Conservation (phyloP, 2,329 filamentous ascomycete species). For the Orbilia javanica region DNA sequence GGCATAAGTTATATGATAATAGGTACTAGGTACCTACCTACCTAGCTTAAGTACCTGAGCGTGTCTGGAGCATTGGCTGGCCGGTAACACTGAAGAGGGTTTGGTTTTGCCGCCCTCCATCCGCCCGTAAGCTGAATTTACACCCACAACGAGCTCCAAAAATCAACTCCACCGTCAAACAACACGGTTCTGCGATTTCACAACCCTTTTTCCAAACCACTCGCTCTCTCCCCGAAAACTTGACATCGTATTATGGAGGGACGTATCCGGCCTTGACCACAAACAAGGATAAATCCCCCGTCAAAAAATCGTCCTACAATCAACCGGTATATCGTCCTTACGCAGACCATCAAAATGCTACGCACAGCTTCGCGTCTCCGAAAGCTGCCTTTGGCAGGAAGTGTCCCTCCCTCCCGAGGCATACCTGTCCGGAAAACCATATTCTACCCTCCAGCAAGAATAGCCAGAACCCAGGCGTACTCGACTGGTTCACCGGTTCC, state of each 20-base stretch:
- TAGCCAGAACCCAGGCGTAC: slow-evolving; percentile 11
- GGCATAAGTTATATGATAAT: too few relatives aligned
- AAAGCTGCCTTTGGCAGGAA: slow-evolving; percentile 22
- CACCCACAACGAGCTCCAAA: neutral
- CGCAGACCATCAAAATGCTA: slow-evolving; percentile 31
- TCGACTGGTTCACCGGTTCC: slow-evolving; percentile 24
- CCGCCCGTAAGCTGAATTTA: neutral
- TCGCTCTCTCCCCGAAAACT: slow-evolving; percentile 22
- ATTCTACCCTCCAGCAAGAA: neutral
- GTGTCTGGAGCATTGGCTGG: neutral
- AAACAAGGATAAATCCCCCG: neutral
- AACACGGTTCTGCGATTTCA: neutral
- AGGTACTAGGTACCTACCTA: too few relatives aligned
- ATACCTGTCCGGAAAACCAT: slow-evolving; percentile 14
- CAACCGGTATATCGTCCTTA: neutral
- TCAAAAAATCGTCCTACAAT: neutral
- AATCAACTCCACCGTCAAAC: slow-evolving; percentile 3
- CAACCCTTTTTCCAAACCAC: slow-evolving; percentile 3
- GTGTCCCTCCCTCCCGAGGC: neutral
- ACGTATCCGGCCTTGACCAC: slow-evolving; percentile 1
- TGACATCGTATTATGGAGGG: slow-evolving; percentile 19
- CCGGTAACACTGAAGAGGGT: neutral
- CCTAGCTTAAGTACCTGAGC: neutral
- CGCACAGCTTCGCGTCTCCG: slow-evolving; percentile 42
- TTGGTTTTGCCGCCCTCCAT: slow-evolving; percentile 11